These are phyloP conservation scores for Striga asiatica DNA, from an alignment of 257 asterid genomes.

Conservation along the genomic window DNA sequence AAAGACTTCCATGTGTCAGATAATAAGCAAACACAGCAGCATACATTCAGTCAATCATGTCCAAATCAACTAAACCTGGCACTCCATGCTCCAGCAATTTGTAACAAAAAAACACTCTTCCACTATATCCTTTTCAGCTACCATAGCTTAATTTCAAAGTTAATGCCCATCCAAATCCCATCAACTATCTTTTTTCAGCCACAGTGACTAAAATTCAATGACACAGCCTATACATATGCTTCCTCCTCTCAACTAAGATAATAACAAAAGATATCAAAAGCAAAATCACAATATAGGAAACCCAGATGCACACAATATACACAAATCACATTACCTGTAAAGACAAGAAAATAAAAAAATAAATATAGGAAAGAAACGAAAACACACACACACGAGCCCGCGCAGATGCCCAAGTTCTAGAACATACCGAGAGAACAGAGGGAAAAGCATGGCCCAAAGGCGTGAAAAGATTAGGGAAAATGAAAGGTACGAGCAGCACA, in stretches of 20 bases:
- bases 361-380: too few species aligned
- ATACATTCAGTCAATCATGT: neutral
- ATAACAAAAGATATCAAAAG: neutral
- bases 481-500: constrained; percentile 56
- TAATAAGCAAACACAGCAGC: constrained; percentile 9
- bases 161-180: neutral
- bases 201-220: too few species aligned
- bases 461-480: constrained; percentile 41
- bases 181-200: too few species aligned
- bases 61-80: constrained; percentile 8
- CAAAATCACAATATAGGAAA: neutral
- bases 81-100: constrained; percentile 10
- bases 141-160: constrained; percentile 6
- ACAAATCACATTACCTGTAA: neutral
- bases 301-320: constrained; percentile 2
- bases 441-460: constrained; percentile 66
- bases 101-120: constrained; percentile 9
- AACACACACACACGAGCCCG: too few species aligned
- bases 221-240: too few species aligned
- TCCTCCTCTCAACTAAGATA: neutral
- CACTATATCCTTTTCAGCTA: constrained; percentile 9
- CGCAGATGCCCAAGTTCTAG: constrained; percentile 13
- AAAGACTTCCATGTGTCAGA: constrained; percentile 1
- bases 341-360: constrained; percentile 4
- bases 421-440: constrained; percentile 53